Percentiles rank a stretch among this genome's conserved stretches.
These are phyloP conservation scores for Xylaria venustula DNA, from an alignment of 495 filamentous ascomycete genomes.

Conservation along the genomic window DNA sequence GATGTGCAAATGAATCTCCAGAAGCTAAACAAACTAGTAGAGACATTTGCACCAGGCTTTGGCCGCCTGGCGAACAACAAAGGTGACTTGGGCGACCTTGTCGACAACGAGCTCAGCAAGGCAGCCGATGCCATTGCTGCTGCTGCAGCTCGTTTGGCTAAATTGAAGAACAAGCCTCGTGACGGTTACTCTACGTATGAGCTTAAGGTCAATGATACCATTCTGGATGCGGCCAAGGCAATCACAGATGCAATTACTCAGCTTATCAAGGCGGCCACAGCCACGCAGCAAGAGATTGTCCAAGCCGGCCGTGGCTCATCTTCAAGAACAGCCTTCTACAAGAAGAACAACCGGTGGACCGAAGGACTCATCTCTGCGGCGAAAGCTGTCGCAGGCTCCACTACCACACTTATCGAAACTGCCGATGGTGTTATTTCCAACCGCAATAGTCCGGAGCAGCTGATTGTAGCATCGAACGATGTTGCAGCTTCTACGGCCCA, in stretches of 20 bases:
- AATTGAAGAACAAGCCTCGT: constrained; percentile 88
- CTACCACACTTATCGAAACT: constrained; percentile 95
- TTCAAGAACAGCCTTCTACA: constrained; percentile 95
- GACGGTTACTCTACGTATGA: constrained; percentile 97
- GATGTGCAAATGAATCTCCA: constrained; percentile 92
- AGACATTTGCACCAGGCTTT: constrained; percentile 83
- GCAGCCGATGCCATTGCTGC: constrained; percentile 96
- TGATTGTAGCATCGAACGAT: constrained; percentile 96
- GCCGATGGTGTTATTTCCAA: constrained; percentile 92
- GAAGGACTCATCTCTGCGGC: constrained; percentile 96
- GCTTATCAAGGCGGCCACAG: constrained; percentile 93
- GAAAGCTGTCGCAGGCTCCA: constrained; percentile 88
- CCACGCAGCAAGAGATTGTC: constrained; percentile 96
- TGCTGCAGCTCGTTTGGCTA: constrained; percentile 81
- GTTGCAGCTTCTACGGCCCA: constrained; percentile 95
- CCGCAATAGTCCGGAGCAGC: constrained; percentile 90
- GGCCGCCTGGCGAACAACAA: constrained; percentile 70
- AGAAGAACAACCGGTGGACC: constrained; percentile 97
- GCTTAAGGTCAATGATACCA: constrained; percentile 88
- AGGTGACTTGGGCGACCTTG: constrained; percentile 89
- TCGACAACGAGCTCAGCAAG: constrained; percentile 86
- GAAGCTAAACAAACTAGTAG: constrained; percentile 85
- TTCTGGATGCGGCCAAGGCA: constrained; percentile 89
- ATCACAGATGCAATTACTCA: constrained; percentile 96
- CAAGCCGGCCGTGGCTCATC: constrained; percentile 85